Evolutionary conservation across 169 alveolate species (phyloP), one percentile per base, ranked within the genome.

Genomic region (Neospora caninum): DNA sequence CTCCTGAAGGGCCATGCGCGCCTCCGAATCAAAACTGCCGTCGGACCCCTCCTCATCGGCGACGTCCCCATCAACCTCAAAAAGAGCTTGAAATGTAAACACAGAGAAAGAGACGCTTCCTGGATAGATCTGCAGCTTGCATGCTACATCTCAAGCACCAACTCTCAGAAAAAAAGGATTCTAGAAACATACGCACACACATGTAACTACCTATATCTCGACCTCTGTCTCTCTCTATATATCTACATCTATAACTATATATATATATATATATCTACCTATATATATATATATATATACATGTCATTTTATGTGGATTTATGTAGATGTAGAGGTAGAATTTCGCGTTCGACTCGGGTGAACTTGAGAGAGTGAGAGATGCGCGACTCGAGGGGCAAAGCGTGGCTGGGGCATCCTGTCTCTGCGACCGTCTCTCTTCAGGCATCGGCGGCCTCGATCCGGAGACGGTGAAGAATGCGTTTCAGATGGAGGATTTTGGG

Each of bases 361-460:
- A n/a, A n/a, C n/a, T n/a, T n/a, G n/a, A n/a, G n/a, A n/a, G n/a
- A n/a, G n/a, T n/a, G n/a, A n/a, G n/a, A n/a, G n/a, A n/a, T n/a
- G n/a, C n/a, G n/a, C n/a, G n/a, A n/a, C n/a, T n/a, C n/a, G n/a
- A n/a, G n/a, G n/a, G n/a, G n/a, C n/a, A n/a, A n/a, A 25, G 43
- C 83, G 43, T 29, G 16, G 22, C 43, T 18, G 2, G 49, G 87
- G 87, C 49, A 1, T n/a, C 34, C 20, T 53, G 20, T 88, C 2
- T 88, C 54, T 64, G 0, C 49, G 25, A n/a, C 38, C 4, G 22
- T 53, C 13, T 88, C 67, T 18, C 1, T 36, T 7, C 38, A 82
- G 89, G 89, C 67, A 82, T 82, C n/a, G 89, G 67, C 10, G 89
- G 89, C 43, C n/a, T 82, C 25, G 89, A 82, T 41, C 43, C 67